Evolutionary conservation across 164 flowering plant species (phyloP), one percentile per base, ranked within the genome.

Genomic region (Berberis thunbergii): DNA sequence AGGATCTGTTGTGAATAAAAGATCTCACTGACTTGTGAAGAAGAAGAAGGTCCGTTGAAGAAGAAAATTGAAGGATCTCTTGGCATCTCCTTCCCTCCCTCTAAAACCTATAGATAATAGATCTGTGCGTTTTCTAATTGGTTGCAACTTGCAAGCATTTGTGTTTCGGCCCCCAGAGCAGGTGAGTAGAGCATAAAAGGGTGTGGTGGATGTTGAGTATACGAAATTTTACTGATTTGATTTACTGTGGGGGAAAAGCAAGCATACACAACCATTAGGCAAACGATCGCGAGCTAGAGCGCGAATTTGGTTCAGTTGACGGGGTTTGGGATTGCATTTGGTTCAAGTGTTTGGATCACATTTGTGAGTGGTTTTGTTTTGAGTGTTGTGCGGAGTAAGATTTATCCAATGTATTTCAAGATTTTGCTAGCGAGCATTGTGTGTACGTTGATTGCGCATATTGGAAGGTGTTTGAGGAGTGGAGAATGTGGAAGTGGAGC

Each of bases 281-380:
- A 45, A 4, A 41, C 38, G 1, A 7, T 50, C 6, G 13, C 52
- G 11, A 3, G n/a, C 9, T 5, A 43, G 12, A 12, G 8, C 49
- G 26, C 38, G 9, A 45, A 13, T n/a, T 41, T 60, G 1, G 39
- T 45, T 44, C 63, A 60, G 4, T 10, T 60, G 10, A 8, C 86
- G 46, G 92, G 86, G 0, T 80, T 83, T 4, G 70, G 83, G 0
- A 68, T 69, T 7, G 86, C 86, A 3, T 92, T 76, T 52, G 98
- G 96, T 50, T 80, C 64, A 63, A 66, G 80, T 1, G 63, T 83
- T 48, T 92, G 98, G 98, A 78, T 92, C 0, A 83, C 96, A 0
- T 89, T 92, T 41, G 62, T 80, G 4, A 84, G 86, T 26, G 84
- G 95, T 63, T 69, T 84, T 58, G 77, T 87, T 3, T 67, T 92